phyloP scores from a whole-genome alignment of 805 yeast genomes.

The Metschnikowia koreensis region DNA sequence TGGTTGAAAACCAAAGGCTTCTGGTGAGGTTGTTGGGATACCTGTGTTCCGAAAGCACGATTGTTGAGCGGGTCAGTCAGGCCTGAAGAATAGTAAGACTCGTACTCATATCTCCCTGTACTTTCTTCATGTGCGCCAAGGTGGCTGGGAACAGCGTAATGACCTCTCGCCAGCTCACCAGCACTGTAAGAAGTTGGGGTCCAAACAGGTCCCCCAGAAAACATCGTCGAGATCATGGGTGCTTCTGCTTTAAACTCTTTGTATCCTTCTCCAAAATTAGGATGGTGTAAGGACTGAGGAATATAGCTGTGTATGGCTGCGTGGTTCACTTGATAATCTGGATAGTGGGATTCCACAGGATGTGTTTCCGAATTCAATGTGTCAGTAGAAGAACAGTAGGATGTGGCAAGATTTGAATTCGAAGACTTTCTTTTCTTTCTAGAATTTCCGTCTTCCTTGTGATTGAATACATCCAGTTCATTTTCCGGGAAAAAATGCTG shows the following conservation, averaged over 20 bases:
- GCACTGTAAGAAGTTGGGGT: background rate
- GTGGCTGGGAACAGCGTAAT: background rate
- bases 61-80: constrained; percentile 1
- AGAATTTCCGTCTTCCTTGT: background rate
- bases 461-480: background rate
- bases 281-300: constrained; percentile 6
- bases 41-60: constrained; percentile 8
- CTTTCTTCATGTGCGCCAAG: background rate
- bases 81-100: constrained; percentile 3
- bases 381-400: background rate
- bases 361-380: background rate
- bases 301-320: background rate
- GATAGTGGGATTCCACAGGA: background rate
- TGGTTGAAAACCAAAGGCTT: background rate
- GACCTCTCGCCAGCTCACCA: background rate
- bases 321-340: background rate
- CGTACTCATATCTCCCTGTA: constrained; percentile 1
- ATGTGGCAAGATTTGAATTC: background rate
- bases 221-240: background rate
- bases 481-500: constrained; percentile 1
- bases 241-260: background rate
- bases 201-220: background rate
- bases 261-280: constrained; percentile 1
- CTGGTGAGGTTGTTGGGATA: constrained; percentile 4
- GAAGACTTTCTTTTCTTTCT: constrained; percentile 6